A percentile compares a stretch with the other conserved stretches of the same genome.
phyloP scores from a whole-genome alignment of 257 asterid species.

The Osmanthus fragrans region DNA sequence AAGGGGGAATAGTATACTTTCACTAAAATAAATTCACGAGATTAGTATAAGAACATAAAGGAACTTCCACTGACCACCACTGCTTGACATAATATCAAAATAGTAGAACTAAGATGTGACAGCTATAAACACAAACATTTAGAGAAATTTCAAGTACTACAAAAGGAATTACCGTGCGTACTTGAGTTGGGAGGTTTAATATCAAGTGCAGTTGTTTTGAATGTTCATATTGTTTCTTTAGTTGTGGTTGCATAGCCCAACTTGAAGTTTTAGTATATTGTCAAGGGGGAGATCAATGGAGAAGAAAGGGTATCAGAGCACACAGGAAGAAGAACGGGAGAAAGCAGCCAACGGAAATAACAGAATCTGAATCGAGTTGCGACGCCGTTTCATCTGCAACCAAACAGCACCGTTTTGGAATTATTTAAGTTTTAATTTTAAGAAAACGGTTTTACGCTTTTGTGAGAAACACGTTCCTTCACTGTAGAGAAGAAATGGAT shows the following conservation, averaged over 20 bases:
- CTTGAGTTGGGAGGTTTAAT: neutral
- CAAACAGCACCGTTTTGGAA: too few species aligned
- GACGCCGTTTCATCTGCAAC: too few species aligned
- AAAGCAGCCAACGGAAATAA: too few species aligned
- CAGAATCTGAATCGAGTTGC: too few species aligned
- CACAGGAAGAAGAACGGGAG: too few species aligned
- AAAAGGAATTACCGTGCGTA: neutral
- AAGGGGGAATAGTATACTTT: neutral
- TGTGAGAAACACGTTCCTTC: too few species aligned
- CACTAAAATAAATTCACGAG: neutral
- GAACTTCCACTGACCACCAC: slow-evolving; percentile 11
- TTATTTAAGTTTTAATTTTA: too few species aligned
- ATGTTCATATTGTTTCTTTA: neutral
- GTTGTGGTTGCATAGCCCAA: neutral
- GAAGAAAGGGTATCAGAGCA: too few species aligned
- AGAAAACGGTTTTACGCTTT: too few species aligned
- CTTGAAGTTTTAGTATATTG: neutral
- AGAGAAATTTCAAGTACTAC: neutral
- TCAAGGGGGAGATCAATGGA: too few species aligned
- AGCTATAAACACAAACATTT: neutral
- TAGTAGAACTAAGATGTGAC: neutral
- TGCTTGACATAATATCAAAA: slow-evolving; percentile 7
- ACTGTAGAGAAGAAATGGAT: too few species aligned
- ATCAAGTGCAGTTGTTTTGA: neutral
- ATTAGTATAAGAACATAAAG: neutral